phyloP scores from a whole-genome alignment of 2,329 filamentous ascomycete species.

The Penicillium griseofulvum region DNA sequence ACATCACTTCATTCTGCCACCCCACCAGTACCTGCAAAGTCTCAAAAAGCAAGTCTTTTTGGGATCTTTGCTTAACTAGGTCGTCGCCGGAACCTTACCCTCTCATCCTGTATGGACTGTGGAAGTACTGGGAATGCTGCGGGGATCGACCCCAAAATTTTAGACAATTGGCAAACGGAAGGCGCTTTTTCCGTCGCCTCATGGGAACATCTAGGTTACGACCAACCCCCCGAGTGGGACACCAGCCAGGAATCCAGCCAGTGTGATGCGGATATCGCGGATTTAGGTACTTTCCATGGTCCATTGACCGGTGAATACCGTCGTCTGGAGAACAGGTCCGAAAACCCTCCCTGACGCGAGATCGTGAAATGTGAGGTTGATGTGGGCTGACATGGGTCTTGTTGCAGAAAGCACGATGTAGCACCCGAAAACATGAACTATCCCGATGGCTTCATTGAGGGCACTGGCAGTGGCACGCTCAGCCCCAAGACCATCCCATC shows the following conservation, averaged over 20 bases:
- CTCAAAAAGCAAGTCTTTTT: constrained; percentile 24
- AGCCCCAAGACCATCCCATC: constrained; percentile 39
- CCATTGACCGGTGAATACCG: constrained; percentile 28
- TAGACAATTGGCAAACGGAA: constrained; percentile 42
- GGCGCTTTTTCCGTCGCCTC: constrained; percentile 33
- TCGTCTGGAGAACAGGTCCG: constrained; percentile 31
- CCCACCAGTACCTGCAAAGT: constrained; percentile 9
- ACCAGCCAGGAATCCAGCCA: constrained; percentile 41
- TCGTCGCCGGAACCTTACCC: constrained; percentile 15
- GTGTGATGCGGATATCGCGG: constrained; percentile 36
- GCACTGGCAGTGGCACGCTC: constrained; percentile 36
- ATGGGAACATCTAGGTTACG: constrained; percentile 38
- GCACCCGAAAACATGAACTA: constrained; percentile 34
- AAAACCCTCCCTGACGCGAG: neutral
- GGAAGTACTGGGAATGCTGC: constrained; percentile 36
- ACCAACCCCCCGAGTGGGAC: constrained; percentile 40
- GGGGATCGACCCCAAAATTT: constrained; percentile 44
- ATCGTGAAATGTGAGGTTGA: neutral
- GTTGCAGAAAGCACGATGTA: constrained; percentile 32
- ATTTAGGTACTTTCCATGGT: constrained; percentile 32
- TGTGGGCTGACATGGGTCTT: constrained; percentile 11
- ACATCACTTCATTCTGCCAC: neutral
- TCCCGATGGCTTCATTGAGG: constrained; percentile 29
- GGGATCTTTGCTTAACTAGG: constrained; percentile 23
- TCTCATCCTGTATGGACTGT: constrained; percentile 38